These are phyloP conservation scores for Fraxinus americana DNA, from an alignment of 257 asterid species.

Conservation along the genomic window DNA sequence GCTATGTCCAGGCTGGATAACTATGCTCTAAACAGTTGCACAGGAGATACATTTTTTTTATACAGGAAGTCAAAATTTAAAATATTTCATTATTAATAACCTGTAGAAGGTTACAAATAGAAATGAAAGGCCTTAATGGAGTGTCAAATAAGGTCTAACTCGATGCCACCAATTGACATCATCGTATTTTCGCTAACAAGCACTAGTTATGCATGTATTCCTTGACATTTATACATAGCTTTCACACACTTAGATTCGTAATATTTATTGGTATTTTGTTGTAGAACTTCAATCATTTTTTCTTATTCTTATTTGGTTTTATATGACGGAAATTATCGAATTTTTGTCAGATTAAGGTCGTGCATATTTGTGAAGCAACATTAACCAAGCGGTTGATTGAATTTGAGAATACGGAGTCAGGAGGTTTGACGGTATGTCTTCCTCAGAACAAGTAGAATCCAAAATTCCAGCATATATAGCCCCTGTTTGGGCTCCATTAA, in stretches of 20 bases:
- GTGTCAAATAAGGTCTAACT: neutral
- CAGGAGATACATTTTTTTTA: neutral
- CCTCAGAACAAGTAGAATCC: slow-evolving; percentile 7
- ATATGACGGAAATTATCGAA: slow-evolving; percentile 13
- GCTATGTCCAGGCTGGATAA: neutral
- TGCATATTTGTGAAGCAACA: slow-evolving; percentile 87
- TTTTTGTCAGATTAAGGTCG: slow-evolving; percentile 67
- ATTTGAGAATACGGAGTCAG: slow-evolving; percentile 83
- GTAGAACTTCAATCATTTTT: neutral
- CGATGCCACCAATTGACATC: neutral
- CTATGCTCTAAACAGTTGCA: neutral
- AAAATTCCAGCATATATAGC: neutral
- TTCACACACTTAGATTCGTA: neutral
- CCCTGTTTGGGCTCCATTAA: too few relatives aligned
- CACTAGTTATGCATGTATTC: slow-evolving; percentile 21
- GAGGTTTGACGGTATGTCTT: slow-evolving; percentile 75
- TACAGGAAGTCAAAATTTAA: neutral
- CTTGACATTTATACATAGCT: slow-evolving; percentile 15
- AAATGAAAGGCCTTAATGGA: neutral
- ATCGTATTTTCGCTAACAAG: neutral
- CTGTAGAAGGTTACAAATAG: neutral
- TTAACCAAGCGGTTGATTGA: slow-evolving; percentile 83
- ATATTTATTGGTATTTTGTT: slow-evolving; percentile 15
- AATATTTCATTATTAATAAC: neutral
- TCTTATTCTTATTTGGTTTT: slow-evolving; percentile 10